Evolutionary conservation across 192 early-diverging fungal genomes (phyloP), one percentile per base, ranked within the genome.

Genomic region (Spizellomyces sp.): DNA sequence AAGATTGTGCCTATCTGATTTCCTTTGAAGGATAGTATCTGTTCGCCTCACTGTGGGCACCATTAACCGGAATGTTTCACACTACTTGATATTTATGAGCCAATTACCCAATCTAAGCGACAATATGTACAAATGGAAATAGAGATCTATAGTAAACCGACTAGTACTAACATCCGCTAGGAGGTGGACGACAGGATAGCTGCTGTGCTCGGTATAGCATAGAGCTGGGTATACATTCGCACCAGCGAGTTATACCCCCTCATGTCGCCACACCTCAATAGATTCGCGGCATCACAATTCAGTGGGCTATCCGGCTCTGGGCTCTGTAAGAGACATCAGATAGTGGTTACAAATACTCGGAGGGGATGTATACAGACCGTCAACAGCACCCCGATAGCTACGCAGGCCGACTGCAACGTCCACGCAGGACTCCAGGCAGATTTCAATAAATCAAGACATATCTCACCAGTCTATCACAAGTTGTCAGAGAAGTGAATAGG

Each of bases 371-470:
- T 12, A 58, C 76, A 68, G 67, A 77, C 78, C 55, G 87, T 87
- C n/a, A 98, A 76, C 45, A 98, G 83, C 41, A 92, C 83, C 22
- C 85, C 86, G 36, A 99, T 90, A 44, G 95, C 96, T 44, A 93
- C 69, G 64, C 92, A 89, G 0, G 92, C 88, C 5, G 94, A 92
- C 45, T 91, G 80, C 17, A 99, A 86, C 45, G 94, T 98, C 94
- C 94, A 99, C 15, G 94, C 91, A 9, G 97, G 97, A 46, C 91
- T 91, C 97, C 97, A 99, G 62, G 90, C 91, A 36, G 91, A 83
- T 69, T 95, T 95, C 46, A 99, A 83, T 45, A 99, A 87, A 81
- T 99, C 97, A 62, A 99, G 82, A 66, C 97, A 99, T 63, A 99
- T 98, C 76, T 98, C 95, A 17, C 97, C 97, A 0, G 94, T 95